Conservation (phyloP, 2,329 filamentous ascomycete genomes). For the Zasmidium citrigriseum region DNA sequence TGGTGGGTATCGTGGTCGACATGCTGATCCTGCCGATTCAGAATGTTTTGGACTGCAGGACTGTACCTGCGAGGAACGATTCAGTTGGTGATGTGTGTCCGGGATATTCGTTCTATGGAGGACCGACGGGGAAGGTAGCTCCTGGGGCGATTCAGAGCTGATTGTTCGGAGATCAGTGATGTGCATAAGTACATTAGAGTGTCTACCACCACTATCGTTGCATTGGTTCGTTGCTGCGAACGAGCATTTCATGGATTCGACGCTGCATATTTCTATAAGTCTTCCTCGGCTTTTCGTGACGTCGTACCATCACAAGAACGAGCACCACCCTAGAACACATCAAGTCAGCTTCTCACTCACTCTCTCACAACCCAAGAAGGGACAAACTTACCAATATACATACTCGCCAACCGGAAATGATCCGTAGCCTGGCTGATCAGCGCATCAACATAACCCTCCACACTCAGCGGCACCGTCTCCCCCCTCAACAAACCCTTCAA, state of each 20-base stretch:
- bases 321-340: constrained; percentile 22
- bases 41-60: constrained; percentile 2
- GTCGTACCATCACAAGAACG: constrained; percentile 20
- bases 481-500: constrained; percentile 79
- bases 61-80: constrained; percentile 1
- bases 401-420: constrained; percentile 75
- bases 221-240: too few relatives aligned
- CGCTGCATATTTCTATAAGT: too few relatives aligned
- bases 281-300: too few relatives aligned
- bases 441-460: constrained; percentile 97
- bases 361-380: background rate
- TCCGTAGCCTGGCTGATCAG: constrained; percentile 85
- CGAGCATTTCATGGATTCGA: too few relatives aligned
- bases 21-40: background rate
- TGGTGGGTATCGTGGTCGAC: background rate
- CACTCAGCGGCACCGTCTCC: constrained; percentile 88
- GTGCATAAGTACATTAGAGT: too few relatives aligned
- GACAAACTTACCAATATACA: constrained; percentile 79
- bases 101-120: constrained; percentile 1
- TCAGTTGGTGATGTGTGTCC: constrained; percentile 1
- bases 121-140: background rate
- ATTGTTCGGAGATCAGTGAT: too few relatives aligned
- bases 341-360: constrained; percentile 2
- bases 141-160: background rate
- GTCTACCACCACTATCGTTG: too few relatives aligned